Base-by-base conservation (phyloP, 1,139 yeast species). In the Sugiyamaella novakii region DNA sequence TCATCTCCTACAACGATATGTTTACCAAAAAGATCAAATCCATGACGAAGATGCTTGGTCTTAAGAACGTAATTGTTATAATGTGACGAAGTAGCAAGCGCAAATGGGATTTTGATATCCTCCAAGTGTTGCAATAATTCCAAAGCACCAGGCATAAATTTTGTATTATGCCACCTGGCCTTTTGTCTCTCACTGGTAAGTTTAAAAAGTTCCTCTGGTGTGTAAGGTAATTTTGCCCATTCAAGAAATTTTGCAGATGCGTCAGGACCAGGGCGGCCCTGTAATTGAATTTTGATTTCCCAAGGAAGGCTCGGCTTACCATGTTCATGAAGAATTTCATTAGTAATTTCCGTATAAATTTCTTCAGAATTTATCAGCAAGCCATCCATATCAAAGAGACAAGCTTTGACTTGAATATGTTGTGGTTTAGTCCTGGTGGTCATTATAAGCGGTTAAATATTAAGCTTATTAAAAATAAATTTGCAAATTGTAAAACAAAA, bases 341-440 rank as follows among this genome's bases (percentile, higher is more conserved):
- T 78, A 36, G 87, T 73, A 3, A 86, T 85, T 52, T 80, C 80
- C 0, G 98, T 91, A 66, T 92, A 92, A 51, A 89, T 75, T 55
- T 87, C 95, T 67, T 92, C 98, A 1, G 97, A 86, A 69, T 91
- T 87, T 63, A 92, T 78, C 55, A 92, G 73, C 24, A 95, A 79
- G 1, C 98, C 98, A 65, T 92, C 98, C 97, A 92, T 89, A 73
- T 92, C 91, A 68, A 91, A 91, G 50, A 91, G 84, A 75, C 97
- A 89, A 53, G 97, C 97, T 40, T 51, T 55, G 28, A 52, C 17
- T 18, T 43, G 40, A 27, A 27, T 27, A 25, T 43, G 46, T n/a
- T n/a, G n/a, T n/a, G n/a, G n/a, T n/a, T n/a, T n/a, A n/a, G n/a
- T n/a, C n/a, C n/a, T n/a, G n/a, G n/a, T n/a, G n/a, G n/a, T n/a